Conservation (phyloP, 352 stramenopile species). For the Thalassiosira hispida region DNA sequence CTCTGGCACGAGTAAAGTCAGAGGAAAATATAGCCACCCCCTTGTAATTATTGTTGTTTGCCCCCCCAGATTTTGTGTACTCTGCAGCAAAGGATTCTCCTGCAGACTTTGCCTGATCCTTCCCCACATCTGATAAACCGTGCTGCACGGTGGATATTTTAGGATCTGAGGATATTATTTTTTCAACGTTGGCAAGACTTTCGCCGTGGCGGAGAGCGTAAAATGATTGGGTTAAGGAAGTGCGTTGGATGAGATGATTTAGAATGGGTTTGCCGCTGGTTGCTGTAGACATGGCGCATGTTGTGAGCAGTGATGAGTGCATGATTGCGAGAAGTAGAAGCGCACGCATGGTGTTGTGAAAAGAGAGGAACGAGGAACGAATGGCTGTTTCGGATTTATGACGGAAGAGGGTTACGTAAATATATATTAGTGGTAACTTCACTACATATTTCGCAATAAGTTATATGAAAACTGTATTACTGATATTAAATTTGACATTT, state of each 20-base stretch:
- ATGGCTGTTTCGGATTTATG: too few relatives aligned
- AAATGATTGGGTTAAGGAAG: conserved; percentile 28
- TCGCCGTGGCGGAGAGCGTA: conserved; percentile 81
- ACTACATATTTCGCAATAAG: too few relatives aligned
- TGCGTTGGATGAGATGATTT: conserved; percentile 42
- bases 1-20: conserved; percentile 74
- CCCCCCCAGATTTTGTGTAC: conserved; percentile 21
- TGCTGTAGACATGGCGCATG: neutral
- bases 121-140: conserved; percentile 68
- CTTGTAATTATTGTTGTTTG: conserved; percentile 22
- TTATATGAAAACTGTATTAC: too few relatives aligned
- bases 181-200: conserved; percentile 78
- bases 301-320: neutral
- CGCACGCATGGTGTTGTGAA: neutral
- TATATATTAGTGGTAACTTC: too few relatives aligned
- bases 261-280: neutral
- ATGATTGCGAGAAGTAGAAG: neutral
- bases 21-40: conserved; percentile 75
- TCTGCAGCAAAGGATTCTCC: conserved; percentile 56
- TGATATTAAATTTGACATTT: too few relatives aligned
- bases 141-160: conserved; percentile 71
- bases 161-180: conserved; percentile 79
- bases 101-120: conserved; percentile 65
- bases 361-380: too few relatives aligned
- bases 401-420: too few relatives aligned